These are phyloP conservation scores for Aspergillus glaucus DNA, from an alignment of 2,329 filamentous ascomycete genomes.

Conservation along the genomic window DNA sequence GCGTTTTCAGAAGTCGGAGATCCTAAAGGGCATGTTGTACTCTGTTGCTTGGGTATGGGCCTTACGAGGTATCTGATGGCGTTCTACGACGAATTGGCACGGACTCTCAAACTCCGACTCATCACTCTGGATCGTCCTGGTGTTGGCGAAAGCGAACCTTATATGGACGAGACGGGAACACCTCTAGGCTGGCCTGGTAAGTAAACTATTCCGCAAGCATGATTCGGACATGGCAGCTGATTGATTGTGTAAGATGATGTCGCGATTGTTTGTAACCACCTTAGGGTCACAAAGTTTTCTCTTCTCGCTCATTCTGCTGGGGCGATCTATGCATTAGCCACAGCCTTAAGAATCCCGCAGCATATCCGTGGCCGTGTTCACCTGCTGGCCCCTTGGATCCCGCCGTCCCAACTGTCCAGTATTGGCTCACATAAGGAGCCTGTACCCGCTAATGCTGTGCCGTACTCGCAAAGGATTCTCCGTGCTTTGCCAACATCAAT, in stretches of 20 bases:
- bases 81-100: slow-evolving; percentile 92
- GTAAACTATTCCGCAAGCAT: slow-evolving; percentile 22
- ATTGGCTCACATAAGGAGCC: slow-evolving; percentile 67
- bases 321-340: slow-evolving; percentile 95
- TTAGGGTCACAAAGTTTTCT: slow-evolving; percentile 93
- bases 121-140: slow-evolving; percentile 93
- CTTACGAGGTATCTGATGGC: slow-evolving; percentile 91
- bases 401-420: slow-evolving; percentile 83
- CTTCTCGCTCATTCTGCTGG: slow-evolving; percentile 93
- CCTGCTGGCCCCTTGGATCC: slow-evolving; percentile 84
- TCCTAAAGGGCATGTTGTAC: slow-evolving; percentile 81
- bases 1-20: slow-evolving; percentile 97
- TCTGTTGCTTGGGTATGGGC: slow-evolving; percentile 97
- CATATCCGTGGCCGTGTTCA: slow-evolving; percentile 93
- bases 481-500: slow-evolving; percentile 84
- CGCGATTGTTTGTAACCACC: slow-evolving; percentile 81
- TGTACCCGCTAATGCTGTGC: slow-evolving; percentile 77
- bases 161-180: slow-evolving; percentile 73
- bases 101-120: slow-evolving; percentile 78
- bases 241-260: slow-evolving; percentile 58
- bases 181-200: slow-evolving; percentile 90
- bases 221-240: slow-evolving; percentile 5
- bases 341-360: slow-evolving; percentile 89
- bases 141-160: slow-evolving; percentile 83
- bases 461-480: slow-evolving; percentile 84